Base-by-base conservation (phyloP, 345 rosid species). In the Physaria fendleri region DNA sequence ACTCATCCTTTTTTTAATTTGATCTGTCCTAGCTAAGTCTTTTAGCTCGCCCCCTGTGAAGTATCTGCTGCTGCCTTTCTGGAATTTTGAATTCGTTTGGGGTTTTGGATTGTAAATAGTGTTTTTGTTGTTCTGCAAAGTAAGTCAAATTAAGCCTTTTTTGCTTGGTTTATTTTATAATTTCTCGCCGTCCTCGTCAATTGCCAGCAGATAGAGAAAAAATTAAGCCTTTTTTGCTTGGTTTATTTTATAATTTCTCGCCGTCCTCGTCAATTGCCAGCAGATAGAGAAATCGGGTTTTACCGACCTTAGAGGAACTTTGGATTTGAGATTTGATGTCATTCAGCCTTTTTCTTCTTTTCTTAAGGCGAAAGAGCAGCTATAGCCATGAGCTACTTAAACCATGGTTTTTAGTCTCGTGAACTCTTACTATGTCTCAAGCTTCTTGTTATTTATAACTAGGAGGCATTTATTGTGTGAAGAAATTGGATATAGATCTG, bases 401-500 rank as follows among this genome's bases (percentile, higher is more conserved):
- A 44, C 18, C 47, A 34, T 35, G 2, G 20, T 55, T 33, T 40
- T 4, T 50, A 28, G 25, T 24, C 37, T 23, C 14, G 2, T 17
- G 15, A 10, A 47, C 12, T 47, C 20, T 14, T 30, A 20, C 10
- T 40, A 18, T 41, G 59, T n/a, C 22, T 27, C 28, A 11, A 43
- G 28, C 49, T 23, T 62, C 37, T 48, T 62, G 23, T 8, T 42
- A 29, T 11, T 4, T 37, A 54, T 37, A 41, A 35, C 12, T 11
- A 12, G 38, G 5, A 56, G 10, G 10, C 9, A 5, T 29, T 20
- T 43, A 4, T 28, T 35, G 16, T 43, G 3, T 35, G 35, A 24
- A 38, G 21, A 41, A 23, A 33, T 33, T 25, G 62, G 39, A 49
- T 22, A 49, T 41, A 24, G 65, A 66, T 65, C 33, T 45, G 28